Percentiles rank a stretch among this genome's conserved stretches.
These are phyloP conservation scores for Selaginella moellendorffii DNA, from an alignment of 75 land plant species.

Conservation along the genomic window DNA sequence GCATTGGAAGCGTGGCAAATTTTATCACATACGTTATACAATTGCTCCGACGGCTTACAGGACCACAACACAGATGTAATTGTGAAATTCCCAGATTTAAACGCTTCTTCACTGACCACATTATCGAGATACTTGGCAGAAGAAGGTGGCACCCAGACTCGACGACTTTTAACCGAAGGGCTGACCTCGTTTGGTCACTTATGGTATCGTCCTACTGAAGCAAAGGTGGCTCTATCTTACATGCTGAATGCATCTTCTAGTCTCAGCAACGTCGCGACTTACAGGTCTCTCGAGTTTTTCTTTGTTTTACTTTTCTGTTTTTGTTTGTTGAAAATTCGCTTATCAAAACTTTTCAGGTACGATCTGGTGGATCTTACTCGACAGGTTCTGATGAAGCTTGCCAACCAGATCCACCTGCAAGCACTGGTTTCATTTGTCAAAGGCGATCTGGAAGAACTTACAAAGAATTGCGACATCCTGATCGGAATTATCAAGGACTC, in stretches of 20 bases:
- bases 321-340: too few species aligned
- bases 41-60: conserved; percentile 87
- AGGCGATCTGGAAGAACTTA: conserved; percentile 25
- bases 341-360: conserved; percentile 75
- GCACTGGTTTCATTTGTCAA: conserved; percentile 33
- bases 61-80: conserved; percentile 88
- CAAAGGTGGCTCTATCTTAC: conserved; percentile 25
- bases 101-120: conserved; percentile 28
- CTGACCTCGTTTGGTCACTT: conserved; percentile 30
- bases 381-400: conserved; percentile 67
- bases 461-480: conserved; percentile 30
- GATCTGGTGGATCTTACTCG: conserved; percentile 90
- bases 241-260: conserved; percentile 12
- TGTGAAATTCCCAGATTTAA: conserved; percentile 69
- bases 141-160: conserved; percentile 3
- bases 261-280: conserved; percentile 40
- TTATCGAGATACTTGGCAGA: not conserved
- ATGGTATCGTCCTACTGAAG: conserved; percentile 65
- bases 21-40: conserved; percentile 64
- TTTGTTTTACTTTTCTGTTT: too few species aligned
- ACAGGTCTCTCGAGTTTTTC: conserved; percentile 40
- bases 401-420: conserved; percentile 57
- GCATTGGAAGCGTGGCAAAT: conserved; percentile 66
- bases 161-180: conserved; percentile 10
- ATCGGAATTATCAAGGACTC: conserved; percentile 55